These are phyloP conservation scores for Suhomyces xylopsoci DNA, from an alignment of 805 yeast species.

Conservation along the genomic window DNA sequence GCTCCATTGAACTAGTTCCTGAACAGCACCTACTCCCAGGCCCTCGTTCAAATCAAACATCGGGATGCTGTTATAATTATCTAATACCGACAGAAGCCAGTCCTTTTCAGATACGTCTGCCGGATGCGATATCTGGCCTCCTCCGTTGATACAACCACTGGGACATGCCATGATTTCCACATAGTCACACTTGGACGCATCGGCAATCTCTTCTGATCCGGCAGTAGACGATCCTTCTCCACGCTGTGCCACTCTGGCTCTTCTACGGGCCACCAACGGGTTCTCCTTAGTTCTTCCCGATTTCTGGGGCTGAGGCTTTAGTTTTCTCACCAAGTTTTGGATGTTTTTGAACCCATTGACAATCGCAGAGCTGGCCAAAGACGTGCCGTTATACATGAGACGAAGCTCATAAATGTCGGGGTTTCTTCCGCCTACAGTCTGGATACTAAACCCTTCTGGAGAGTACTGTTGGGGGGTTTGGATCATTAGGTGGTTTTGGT, in stretches of 20 bases:
- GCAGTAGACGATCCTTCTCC: slow-evolving; percentile 10
- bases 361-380: slow-evolving; percentile 53
- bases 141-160: slow-evolving; percentile 95
- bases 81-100: slow-evolving; percentile 41
- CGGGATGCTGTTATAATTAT: slow-evolving; percentile 34
- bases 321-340: slow-evolving; percentile 85
- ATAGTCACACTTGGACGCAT: slow-evolving; percentile 68
- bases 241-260: slow-evolving; percentile 33
- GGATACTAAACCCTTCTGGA: slow-evolving; percentile 25
- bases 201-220: slow-evolving; percentile 37
- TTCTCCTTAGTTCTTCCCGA: slow-evolving; percentile 15
- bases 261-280: slow-evolving; percentile 44
- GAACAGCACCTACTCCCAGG: slow-evolving; percentile 10
- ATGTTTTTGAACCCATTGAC: slow-evolving; percentile 93
- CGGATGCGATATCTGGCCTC: slow-evolving; percentile 74
- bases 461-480: slow-evolving; percentile 13
- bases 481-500: slow-evolving; percentile 24
- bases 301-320: slow-evolving; percentile 42
- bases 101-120: slow-evolving; percentile 35
- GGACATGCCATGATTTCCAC: slow-evolving; percentile 99
- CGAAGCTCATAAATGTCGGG: slow-evolving; percentile 71
- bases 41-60: slow-evolving; percentile 10
- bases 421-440: slow-evolving; percentile 63
- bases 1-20: slow-evolving; percentile 31
- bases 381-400: slow-evolving; percentile 39